phyloP scores from a whole-genome alignment of 768 basidiomycete genomes.

The Boletus edulis region DNA sequence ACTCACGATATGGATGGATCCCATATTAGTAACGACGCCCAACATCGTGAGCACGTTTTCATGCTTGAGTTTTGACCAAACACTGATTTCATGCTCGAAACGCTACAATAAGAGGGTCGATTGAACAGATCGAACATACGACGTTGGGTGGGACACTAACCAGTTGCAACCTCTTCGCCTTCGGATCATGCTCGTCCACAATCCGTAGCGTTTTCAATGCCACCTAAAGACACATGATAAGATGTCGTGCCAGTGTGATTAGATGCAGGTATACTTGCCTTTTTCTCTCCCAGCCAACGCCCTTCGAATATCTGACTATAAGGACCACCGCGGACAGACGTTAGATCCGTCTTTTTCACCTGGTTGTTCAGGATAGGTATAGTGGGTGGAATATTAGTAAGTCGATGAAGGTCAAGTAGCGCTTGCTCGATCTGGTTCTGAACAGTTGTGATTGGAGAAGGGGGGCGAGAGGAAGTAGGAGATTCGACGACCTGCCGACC shows the following conservation, averaged over 20 bases:
- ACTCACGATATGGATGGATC: conserved; percentile 49
- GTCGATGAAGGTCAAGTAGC: conserved; percentile 44
- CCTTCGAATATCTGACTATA: conserved; percentile 58
- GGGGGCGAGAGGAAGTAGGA: conserved; percentile 16
- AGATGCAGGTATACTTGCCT: conserved; percentile 31
- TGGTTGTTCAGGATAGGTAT: conserved; percentile 55
- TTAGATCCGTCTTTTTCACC: conserved; percentile 34
- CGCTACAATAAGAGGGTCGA: conserved; percentile 34
- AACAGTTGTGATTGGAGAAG: conserved; percentile 25
- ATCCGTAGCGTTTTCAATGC: conserved; percentile 55
- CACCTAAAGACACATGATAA: conserved; percentile 36
- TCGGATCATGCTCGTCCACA: conserved; percentile 42
- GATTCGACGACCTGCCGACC: conserved; percentile 22
- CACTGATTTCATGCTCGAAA: conserved; percentile 52
- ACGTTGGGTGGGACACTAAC: conserved; percentile 7
- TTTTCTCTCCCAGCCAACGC: conserved; percentile 52
- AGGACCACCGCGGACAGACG: conserved; percentile 48
- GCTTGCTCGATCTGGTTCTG: conserved; percentile 44
- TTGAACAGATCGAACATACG: not conserved
- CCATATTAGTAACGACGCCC: conserved; percentile 54
- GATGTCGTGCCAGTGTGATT: not conserved
- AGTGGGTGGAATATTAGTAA: conserved; percentile 52
- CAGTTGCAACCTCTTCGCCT: conserved; percentile 39
- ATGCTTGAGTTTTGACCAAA: conserved; percentile 53
- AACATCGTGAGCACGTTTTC: conserved; percentile 48